Conservation (phyloP, 2,329 filamentous ascomycete genomes). For the Epichloe hybrida region DNA sequence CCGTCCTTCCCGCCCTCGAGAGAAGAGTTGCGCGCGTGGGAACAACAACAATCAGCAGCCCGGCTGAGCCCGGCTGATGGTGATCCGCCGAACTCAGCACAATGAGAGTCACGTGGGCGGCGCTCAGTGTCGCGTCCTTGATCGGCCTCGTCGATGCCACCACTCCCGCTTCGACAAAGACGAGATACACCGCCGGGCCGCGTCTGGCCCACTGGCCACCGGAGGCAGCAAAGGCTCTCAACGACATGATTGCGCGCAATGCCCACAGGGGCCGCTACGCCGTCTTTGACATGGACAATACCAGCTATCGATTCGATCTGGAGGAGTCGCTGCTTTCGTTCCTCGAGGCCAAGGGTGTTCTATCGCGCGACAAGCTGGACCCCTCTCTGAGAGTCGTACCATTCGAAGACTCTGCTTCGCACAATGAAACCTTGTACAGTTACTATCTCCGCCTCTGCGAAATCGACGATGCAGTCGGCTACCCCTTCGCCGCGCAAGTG, state of each 20-base stretch:
- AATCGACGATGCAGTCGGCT: conserved; percentile 27
- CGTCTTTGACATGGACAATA: conserved; percentile 33
- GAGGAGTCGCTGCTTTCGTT: conserved; percentile 30
- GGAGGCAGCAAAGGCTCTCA: conserved; percentile 20
- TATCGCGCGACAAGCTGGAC: conserved; percentile 28
- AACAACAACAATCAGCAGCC: neutral
- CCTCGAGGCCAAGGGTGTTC: conserved; percentile 26
- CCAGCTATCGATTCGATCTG: conserved; percentile 27
- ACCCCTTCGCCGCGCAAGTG: conserved; percentile 28
- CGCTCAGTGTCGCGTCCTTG: neutral
- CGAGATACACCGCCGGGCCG: neutral
- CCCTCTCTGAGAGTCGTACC: conserved; percentile 26
- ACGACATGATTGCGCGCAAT: conserved; percentile 25
- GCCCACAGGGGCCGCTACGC: conserved; percentile 25
- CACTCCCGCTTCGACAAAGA: neutral
- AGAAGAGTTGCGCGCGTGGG: no score
- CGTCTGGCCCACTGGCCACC: conserved; percentile 21
- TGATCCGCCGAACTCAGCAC: neutral
- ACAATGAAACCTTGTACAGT: conserved; percentile 29
- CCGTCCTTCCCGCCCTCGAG: no score
- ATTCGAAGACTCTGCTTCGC: conserved; percentile 25
- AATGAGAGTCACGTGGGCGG: neutral
- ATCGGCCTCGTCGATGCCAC: neutral
- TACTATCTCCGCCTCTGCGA: conserved; percentile 31
- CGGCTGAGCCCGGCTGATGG: neutral